These are phyloP conservation scores for Rutstroemia sp. DNA, from an alignment of 2,329 filamentous ascomycete genomes.

Conservation along the genomic window DNA sequence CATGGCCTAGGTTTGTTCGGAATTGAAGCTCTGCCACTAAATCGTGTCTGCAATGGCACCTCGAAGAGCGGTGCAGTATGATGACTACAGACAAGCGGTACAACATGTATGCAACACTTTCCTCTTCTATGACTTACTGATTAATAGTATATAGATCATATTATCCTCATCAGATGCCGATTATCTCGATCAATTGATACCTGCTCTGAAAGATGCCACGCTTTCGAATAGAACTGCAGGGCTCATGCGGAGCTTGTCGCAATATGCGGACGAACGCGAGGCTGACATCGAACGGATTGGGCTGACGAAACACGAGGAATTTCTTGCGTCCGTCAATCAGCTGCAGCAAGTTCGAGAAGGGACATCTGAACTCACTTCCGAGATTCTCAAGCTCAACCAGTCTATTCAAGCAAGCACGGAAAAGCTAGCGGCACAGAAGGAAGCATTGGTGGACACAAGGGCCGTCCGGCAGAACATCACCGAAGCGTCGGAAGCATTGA, in stretches of 20 bases:
- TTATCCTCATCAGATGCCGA: conserved; percentile 86
- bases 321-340: conserved; percentile 87
- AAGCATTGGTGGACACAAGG: conserved; percentile 84
- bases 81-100: conserved; percentile 28
- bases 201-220: conserved; percentile 84
- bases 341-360: conserved; percentile 88
- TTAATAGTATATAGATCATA: conserved; percentile 59
- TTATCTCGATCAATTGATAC: conserved; percentile 92
- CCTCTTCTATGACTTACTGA: neutral
- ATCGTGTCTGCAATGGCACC: conserved; percentile 14
- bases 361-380: conserved; percentile 78
- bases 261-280: conserved; percentile 82
- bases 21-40: neutral
- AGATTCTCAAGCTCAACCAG: conserved; percentile 88
- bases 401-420: conserved; percentile 94
- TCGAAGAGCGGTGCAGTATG: conserved; percentile 25
- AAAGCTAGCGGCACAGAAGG: conserved; percentile 89
- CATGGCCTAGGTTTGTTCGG: neutral
- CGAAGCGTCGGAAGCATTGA: conserved; percentile 80
- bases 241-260: conserved; percentile 69
- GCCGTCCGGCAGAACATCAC: conserved; percentile 92
- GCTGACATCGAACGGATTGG: conserved; percentile 90
- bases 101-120: conserved; percentile 21
- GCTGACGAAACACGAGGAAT: conserved; percentile 93
- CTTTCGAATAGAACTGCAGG: conserved; percentile 63